Percentiles rank a stretch among this genome's conserved stretches.
phyloP scores from a whole-genome alignment of 1,284 basidiomycete species.

The Coniferiporia sulphurascens region DNA sequence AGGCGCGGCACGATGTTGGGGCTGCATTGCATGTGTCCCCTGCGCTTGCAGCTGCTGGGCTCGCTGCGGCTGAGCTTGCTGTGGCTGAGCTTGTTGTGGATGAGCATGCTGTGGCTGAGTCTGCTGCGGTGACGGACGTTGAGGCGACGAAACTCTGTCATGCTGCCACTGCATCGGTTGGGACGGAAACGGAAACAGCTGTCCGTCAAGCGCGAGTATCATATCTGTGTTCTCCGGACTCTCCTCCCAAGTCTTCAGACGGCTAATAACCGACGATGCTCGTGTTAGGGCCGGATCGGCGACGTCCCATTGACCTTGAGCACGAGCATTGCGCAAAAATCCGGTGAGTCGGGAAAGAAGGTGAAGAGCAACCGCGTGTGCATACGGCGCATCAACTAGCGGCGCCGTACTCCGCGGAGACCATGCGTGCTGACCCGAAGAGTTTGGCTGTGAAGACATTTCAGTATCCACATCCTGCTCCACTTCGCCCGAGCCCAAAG shows the following conservation, averaged over 20 bases:
- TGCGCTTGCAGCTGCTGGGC: not conserved
- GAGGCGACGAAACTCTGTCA: not conserved
- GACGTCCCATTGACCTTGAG: slow-evolving; percentile 22
- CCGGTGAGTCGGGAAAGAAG: slow-evolving; percentile 22
- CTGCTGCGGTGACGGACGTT: not conserved
- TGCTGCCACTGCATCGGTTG: slow-evolving; percentile 8
- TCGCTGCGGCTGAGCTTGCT: not conserved
- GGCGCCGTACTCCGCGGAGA: slow-evolving; percentile 2
- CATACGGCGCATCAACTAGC: slow-evolving; percentile 12
- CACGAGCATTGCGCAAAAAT: slow-evolving; percentile 20
- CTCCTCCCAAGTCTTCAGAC: slow-evolving; percentile 7
- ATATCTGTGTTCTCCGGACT: not conserved
- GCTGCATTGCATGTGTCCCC: not conserved
- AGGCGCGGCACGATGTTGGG: not conserved
- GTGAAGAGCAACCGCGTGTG: slow-evolving; percentile 23
- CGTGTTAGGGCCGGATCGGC: slow-evolving; percentile 23
- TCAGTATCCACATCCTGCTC: not conserved
- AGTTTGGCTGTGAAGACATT: not conserved
- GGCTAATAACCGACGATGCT: slow-evolving; percentile 15
- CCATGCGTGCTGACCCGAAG: not conserved
- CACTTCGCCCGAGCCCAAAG: slow-evolving; percentile 11
- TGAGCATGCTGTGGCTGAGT: not conserved
- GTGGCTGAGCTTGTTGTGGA: too few relatives aligned
- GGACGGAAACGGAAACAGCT: not conserved
- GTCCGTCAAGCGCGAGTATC: slow-evolving; percentile 3